Percentiles rank a stretch among this genome's conserved stretches.
phyloP scores from a whole-genome alignment of 2,329 filamentous ascomycete genomes.

The Penicillium sp. region DNA sequence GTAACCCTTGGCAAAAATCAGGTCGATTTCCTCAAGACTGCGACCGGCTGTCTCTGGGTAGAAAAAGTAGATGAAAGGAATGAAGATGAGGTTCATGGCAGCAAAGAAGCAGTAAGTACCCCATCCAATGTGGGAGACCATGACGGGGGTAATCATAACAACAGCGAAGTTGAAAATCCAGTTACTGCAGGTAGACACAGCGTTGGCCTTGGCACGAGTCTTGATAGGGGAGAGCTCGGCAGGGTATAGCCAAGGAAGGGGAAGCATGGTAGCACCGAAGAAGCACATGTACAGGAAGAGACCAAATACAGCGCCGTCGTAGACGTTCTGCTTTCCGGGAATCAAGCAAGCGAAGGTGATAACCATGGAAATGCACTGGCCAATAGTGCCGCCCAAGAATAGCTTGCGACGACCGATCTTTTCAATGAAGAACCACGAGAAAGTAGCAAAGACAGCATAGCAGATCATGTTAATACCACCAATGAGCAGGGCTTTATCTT shows the following conservation, averaged over 20 bases:
- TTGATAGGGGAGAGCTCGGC: conserved; percentile 54
- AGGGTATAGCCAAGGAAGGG: conserved; percentile 56
- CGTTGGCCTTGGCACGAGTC: conserved; percentile 54
- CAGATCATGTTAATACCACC: conserved; percentile 44
- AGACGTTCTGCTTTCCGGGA: conserved; percentile 20
- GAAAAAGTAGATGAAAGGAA: conserved; percentile 53
- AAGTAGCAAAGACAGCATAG: conserved; percentile 21
- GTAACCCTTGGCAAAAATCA: conserved; percentile 44
- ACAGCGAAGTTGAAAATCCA: conserved; percentile 56
- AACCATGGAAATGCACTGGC: conserved; percentile 37
- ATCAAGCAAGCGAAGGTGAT: conserved; percentile 40
- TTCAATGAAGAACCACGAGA: conserved; percentile 40
- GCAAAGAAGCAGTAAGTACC: conserved; percentile 45
- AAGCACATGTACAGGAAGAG: conserved; percentile 67
- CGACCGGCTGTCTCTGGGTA: conserved; percentile 49
- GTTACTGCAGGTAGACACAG: conserved; percentile 51
- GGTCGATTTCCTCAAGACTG: conserved; percentile 42
- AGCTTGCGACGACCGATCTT: conserved; percentile 45
- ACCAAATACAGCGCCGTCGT: conserved; percentile 51
- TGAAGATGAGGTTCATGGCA: conserved; percentile 41
- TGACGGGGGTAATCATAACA: conserved; percentile 48
- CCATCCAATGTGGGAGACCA: conserved; percentile 38
- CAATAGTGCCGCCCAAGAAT: conserved; percentile 36
- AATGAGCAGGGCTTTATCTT: conserved; percentile 39
- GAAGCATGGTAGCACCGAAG: conserved; percentile 63